These are phyloP conservation scores for Fibroporia radiculosa DNA, from an alignment of 768 basidiomycete genomes.

Conservation along the genomic window DNA sequence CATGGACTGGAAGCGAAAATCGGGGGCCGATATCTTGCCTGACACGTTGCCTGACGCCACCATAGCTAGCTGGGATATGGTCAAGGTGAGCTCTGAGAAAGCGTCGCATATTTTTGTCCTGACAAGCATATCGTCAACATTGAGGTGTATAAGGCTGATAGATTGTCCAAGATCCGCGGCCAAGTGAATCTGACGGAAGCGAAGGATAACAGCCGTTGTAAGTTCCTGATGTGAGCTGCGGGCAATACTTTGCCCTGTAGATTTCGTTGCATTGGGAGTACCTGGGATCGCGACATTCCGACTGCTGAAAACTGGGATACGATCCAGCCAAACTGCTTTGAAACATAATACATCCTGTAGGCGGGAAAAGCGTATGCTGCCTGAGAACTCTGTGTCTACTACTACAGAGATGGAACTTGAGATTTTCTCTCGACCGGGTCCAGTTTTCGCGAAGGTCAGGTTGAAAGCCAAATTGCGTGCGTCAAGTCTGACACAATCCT, in stretches of 20 bases:
- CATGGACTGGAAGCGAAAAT: conserved; percentile 70
- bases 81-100: conserved; percentile 57
- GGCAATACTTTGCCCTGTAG: conserved; percentile 11
- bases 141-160: conserved; percentile 64
- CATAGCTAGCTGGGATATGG: conserved; percentile 46
- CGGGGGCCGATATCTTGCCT: conserved; percentile 57
- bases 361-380: conserved; percentile 73
- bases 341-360: conserved; percentile 90
- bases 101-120: conserved; percentile 58
- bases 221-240: conserved; percentile 34
- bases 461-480: conserved; percentile 80
- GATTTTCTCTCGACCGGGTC: conserved; percentile 25
- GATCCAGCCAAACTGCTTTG: conserved; percentile 92
- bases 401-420: conserved; percentile 61
- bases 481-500: conserved; percentile 73
- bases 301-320: conserved; percentile 66
- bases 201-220: conserved; percentile 56
- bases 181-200: conserved; percentile 65
- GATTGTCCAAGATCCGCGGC: conserved; percentile 82
- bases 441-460: conserved; percentile 53
- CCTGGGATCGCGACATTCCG: conserved; percentile 24
- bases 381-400: conserved; percentile 80
- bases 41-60: conserved; percentile 63
- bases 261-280: conserved; percentile 13
- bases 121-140: conserved; percentile 54